Evolutionary conservation across 164 flowering plant species (phyloP), one percentile per base, ranked within the genome.

Genomic region (Echeveria elegans): DNA sequence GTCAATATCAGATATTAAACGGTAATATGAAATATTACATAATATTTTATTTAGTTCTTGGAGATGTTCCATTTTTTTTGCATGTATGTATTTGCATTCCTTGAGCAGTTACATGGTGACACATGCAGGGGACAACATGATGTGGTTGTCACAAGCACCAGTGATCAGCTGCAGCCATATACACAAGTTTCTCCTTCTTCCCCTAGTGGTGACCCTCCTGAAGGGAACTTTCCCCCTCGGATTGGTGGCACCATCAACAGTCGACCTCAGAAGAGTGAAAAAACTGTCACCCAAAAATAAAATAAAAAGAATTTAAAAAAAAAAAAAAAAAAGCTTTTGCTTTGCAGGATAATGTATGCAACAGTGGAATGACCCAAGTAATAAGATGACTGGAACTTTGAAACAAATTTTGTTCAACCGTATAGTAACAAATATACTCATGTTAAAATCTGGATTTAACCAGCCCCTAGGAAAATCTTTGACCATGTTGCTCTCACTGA

Each of bases 311-410:
- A n/a, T n/a, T n/a, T n/a, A n/a, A n/a, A n/a, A n/a, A n/a, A n/a
- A n/a, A n/a, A n/a, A n/a, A n/a, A n/a, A n/a, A n/a, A n/a, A n/a
- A 81, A 78, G 86, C 90, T 59, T 86, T 92, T 73, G 82, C 87
- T 5, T 69, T 86, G 74, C 92, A 84, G 78, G 97, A 95, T 71
- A 95, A 92, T 90, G 99, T 91, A 71, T 64, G n/a, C 31, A 1
- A 24, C 24, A 26, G 2, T 53, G 14, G 5, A 14, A 53, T 1
- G 60, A 8, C 26, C 60, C 14, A 53, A 53, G 26, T 12, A 53
- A 23, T 24, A 53, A 24, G 60, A 53, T 24, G 29, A 31, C 31
- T 53, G 29, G 1, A 53, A 9, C 29, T 0, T 21, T 6, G 1
- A 52, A 21, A 19, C 50, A n/a, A n/a, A n/a, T n/a, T n/a, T n/a